Evolutionary conservation across 352 stramenopile genomes (phyloP).

Genomic region (Blastocystis sp.): DNA sequence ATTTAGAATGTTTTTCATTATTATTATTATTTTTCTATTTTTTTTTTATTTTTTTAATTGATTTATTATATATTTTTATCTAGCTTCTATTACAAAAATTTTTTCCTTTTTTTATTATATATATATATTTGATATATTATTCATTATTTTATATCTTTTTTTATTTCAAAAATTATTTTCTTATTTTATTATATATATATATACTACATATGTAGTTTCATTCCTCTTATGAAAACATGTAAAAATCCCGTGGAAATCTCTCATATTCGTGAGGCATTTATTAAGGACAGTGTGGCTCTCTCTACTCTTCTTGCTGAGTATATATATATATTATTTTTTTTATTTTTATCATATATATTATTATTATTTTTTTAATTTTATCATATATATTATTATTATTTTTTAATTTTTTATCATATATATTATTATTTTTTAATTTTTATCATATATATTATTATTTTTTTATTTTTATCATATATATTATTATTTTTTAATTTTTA

Average conservation of each 20-base stretch:
- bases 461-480: too few relatives aligned
- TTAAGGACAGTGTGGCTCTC: constrained; percentile 77
- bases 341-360: constrained; percentile 44
- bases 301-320: constrained; percentile 73
- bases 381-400: too few relatives aligned
- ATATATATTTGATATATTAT: neutral
- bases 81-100: constrained; percentile 3
- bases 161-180: neutral
- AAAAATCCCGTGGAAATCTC: constrained; percentile 80
- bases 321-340: constrained; percentile 53
- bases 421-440: too few relatives aligned
- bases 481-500: too few relatives aligned
- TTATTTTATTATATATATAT: neutral
- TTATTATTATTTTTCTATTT: constrained; percentile 8
- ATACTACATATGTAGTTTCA: constrained; percentile 34
- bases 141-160: neutral
- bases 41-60: neutral
- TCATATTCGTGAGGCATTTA: constrained; percentile 73
- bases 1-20: too few relatives aligned
- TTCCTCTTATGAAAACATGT: constrained; percentile 59
- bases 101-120: constrained; percentile 13
- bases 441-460: too few relatives aligned
- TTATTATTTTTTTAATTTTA: too few relatives aligned
- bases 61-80: neutral
- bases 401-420: too few relatives aligned